Base-by-base conservation (phyloP, 2,329 filamentous ascomycete species). In the Sporothrix euskadiensis region DNA sequence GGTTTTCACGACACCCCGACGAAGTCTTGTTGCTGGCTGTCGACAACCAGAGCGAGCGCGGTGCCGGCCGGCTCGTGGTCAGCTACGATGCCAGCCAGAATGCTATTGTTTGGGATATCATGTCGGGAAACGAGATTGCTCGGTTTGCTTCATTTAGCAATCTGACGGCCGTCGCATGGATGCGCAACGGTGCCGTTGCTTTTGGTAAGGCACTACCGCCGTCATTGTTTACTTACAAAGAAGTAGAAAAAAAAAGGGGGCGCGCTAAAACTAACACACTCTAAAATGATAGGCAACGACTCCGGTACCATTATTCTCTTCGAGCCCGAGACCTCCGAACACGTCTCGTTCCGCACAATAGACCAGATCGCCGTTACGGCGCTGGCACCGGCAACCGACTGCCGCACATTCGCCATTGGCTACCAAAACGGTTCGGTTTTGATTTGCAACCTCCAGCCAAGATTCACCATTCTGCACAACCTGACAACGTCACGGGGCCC, bases 391-490 rank as follows among this genome's bases (percentile, higher is more conserved):
- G 91, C 93, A 35, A 86, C 91, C 19, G 96, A 99, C 81, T 98
- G 94, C 82, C 89, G 93, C 77, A 98, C 94, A 10, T 98, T 97
- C 85, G 95, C 96, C 6, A 96, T 99, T 82, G 96, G 95, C 32
- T 98, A 98, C 81, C 90, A 95, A 80, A 99, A 98, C 83, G 96
- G 96, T 69, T 97, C 95, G 9, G 92, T 98, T 19, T 84, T 99
- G 65, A 91, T 99, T 76, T 95, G 94, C 70, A 94, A 91, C 9
- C 85, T 99, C 26, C 92, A 97, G 79, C 95, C 97, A 57, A 90
- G 92, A 70, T 99, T 98, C 81, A 97, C 92, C 2, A 97, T 98
- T 76, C 82, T 98, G 69, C 94, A 99, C 82, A 98, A 95, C 69
- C 85, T 99, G 76, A 94, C 91, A 68, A 97, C 94, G 0, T 92